These are phyloP conservation scores for Phylloporus rhodoxanthus DNA, from an alignment of 768 basidiomycete species.

Conservation along the genomic window DNA sequence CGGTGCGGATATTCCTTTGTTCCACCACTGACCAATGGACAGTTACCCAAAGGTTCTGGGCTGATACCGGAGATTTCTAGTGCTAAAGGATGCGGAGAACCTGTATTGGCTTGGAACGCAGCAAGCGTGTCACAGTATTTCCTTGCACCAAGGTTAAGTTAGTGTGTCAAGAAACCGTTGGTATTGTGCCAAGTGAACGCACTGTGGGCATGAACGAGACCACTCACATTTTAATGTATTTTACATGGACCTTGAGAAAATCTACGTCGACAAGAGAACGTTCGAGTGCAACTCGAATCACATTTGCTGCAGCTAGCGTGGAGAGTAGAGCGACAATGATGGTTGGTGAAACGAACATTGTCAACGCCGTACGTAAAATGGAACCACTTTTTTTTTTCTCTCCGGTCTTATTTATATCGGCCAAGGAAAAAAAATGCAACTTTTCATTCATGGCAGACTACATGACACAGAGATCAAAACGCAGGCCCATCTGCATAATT, in stretches of 20 bases:
- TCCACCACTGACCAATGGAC: neutral
- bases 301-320: slow-evolving; percentile 2
- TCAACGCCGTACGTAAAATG: neutral
- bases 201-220: too few relatives aligned
- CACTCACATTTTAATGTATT: slow-evolving; percentile 18
- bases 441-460: slow-evolving; percentile 14
- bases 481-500: slow-evolving; percentile 44
- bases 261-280: slow-evolving; percentile 11
- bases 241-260: slow-evolving; percentile 15
- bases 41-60: neutral
- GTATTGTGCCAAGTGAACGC: neutral
- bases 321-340: slow-evolving; percentile 12
- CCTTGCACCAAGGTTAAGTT: slow-evolving; percentile 19
- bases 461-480: slow-evolving; percentile 43
- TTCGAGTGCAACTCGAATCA: slow-evolving; percentile 20
- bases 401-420: slow-evolving; percentile 1
- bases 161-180: neutral
- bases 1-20: slow-evolving; percentile 5
- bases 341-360: slow-evolving; percentile 17
- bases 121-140: slow-evolving; percentile 40
- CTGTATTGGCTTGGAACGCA: slow-evolving; percentile 43
- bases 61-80: slow-evolving; percentile 6
- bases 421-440: slow-evolving; percentile 8
- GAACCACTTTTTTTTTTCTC: neutral
- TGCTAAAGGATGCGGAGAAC: slow-evolving; percentile 33